A percentile compares a stretch with the other conserved stretches of the same genome.
phyloP scores from a whole-genome alignment of 441 rosid genomes.

The Geranium incanum region DNA sequence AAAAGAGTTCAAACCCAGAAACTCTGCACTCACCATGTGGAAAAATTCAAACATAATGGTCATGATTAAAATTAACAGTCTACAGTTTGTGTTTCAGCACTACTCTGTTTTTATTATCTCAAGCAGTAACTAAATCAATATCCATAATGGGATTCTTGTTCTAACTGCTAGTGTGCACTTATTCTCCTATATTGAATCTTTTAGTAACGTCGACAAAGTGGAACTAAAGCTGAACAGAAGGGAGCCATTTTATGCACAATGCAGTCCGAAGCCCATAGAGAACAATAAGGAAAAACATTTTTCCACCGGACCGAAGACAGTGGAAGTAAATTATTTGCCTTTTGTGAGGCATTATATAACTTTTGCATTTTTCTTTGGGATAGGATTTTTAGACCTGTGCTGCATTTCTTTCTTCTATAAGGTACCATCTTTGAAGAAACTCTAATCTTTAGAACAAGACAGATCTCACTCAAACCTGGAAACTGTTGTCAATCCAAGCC shows the following conservation, averaged over 20 bases:
- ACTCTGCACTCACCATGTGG: not conserved
- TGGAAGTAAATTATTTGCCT: not conserved
- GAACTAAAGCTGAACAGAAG: not conserved
- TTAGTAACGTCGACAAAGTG: not conserved
- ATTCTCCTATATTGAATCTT: not conserved
- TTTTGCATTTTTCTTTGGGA: not conserved
- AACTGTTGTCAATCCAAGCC: too few relatives aligned
- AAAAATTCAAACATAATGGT: not conserved
- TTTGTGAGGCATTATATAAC: not conserved
- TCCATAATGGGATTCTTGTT: not conserved
- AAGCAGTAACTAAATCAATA: not conserved
- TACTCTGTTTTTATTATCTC: not conserved
- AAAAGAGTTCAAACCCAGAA: not conserved
- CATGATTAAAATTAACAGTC: not conserved
- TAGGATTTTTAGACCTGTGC: not conserved
- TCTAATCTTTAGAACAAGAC: too few relatives aligned
- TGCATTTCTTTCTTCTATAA: not conserved
- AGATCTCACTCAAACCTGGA: too few relatives aligned
- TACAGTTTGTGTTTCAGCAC: not conserved
- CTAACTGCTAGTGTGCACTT: not conserved
- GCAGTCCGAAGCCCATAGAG: not conserved
- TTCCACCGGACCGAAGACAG: not conserved
- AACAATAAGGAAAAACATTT: not conserved
- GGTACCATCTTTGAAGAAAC: too few relatives aligned
- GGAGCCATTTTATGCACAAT: not conserved